These are phyloP conservation scores for Scheffersomyces lignosus DNA, from an alignment of 805 yeast genomes.

Conservation along the genomic window DNA sequence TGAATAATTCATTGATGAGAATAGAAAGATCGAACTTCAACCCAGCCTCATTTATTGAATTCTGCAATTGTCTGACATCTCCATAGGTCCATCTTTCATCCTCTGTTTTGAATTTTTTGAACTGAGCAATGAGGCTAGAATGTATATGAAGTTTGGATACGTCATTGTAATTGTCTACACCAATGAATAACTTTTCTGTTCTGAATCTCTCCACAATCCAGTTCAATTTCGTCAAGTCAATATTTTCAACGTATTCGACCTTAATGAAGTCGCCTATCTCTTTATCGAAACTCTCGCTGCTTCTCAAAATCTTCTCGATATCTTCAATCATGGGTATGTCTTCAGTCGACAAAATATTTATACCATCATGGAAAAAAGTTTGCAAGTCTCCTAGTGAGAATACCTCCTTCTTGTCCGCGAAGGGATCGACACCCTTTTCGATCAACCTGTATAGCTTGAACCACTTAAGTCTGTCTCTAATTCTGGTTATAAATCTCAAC, in stretches of 20 bases:
- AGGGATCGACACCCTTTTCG: conserved; percentile 42
- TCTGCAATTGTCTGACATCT: conserved; percentile 24
- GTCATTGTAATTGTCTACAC: conserved; percentile 25
- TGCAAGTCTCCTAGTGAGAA: conserved; percentile 31
- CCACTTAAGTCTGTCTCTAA: conserved; percentile 39
- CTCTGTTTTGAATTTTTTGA: conserved; percentile 7
- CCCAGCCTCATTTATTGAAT: conserved; percentile 20
- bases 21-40: conserved; percentile 14
- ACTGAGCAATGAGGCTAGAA: conserved; percentile 15
- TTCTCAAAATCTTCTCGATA: conserved; percentile 26
- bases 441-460: conserved; percentile 28
- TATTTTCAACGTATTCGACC: conserved; percentile 15
- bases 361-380: conserved; percentile 28
- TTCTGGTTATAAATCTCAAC: conserved; percentile 32
- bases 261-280: conserved; percentile 16
- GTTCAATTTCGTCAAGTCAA: conserved; percentile 24
- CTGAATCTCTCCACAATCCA: conserved; percentile 26
- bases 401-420: conserved; percentile 32
- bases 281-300: conserved; percentile 25
- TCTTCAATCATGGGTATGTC: conserved; percentile 31
- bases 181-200: conserved; percentile 18
- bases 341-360: conserved; percentile 17
- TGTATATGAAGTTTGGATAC: conserved; percentile 27
- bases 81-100: conserved; percentile 12
- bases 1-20: conserved; percentile 13